Evolutionary conservation across 2,329 filamentous ascomycete species (phyloP).

Genomic region (Ophioceras dolichostomum): DNA sequence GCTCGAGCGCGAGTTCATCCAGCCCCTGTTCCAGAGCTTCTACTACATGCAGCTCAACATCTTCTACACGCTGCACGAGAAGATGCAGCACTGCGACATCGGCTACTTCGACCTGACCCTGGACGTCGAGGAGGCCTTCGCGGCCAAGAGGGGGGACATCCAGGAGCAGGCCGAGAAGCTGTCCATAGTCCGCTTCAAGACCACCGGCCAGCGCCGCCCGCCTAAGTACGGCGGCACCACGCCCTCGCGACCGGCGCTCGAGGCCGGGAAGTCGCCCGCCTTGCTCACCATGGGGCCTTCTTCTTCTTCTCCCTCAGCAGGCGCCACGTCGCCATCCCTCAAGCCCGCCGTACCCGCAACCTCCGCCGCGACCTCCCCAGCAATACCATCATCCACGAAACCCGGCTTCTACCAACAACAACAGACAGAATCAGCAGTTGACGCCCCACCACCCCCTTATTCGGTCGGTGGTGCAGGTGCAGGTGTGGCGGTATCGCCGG

Average conservation of each 20-base stretch:
- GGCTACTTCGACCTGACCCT: slow-evolving; percentile 91
- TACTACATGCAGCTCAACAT: slow-evolving; percentile 99
- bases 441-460: slow-evolving; percentile 62
- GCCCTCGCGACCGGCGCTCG: slow-evolving; percentile 44
- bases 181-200: slow-evolving; percentile 82
- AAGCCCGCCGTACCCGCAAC: slow-evolving; percentile 1
- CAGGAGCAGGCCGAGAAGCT: slow-evolving; percentile 76
- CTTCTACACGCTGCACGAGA: slow-evolving; percentile 96
- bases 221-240: slow-evolving; percentile 45
- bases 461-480: slow-evolving; percentile 24
- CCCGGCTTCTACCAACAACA: slow-evolving; percentile 17
- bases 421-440: slow-evolving; percentile 24
- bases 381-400: slow-evolving; percentile 7
- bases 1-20: slow-evolving; percentile 89
- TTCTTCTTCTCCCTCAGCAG: slow-evolving; percentile 7
- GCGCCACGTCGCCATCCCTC: slow-evolving; percentile 2
- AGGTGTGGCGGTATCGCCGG: slow-evolving; percentile 12
- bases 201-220: slow-evolving; percentile 57
- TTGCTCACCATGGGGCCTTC: slow-evolving; percentile 38
- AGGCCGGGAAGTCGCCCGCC: slow-evolving; percentile 33
- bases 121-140: slow-evolving; percentile 85
- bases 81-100: slow-evolving; percentile 95
- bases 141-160: slow-evolving; percentile 77
- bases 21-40: slow-evolving; percentile 94
- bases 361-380: slow-evolving; percentile 2